These are phyloP conservation scores for Phialophora tarda DNA, from an alignment of 2,329 filamentous ascomycete genomes.

Conservation along the genomic window DNA sequence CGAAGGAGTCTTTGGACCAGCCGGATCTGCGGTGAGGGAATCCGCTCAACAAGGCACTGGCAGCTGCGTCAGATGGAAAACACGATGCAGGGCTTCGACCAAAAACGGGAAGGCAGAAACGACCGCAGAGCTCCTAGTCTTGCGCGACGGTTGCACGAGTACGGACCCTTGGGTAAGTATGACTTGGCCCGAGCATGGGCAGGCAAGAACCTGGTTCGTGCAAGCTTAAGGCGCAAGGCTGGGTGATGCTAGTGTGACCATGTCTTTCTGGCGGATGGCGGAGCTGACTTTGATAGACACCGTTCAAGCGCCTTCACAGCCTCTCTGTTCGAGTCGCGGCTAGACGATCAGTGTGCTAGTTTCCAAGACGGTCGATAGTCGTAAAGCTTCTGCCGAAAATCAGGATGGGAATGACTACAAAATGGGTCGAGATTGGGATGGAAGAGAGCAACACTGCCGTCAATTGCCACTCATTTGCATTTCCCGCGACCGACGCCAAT, in stretches of 20 bases:
- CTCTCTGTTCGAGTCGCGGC: background rate
- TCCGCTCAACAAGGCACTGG: background rate
- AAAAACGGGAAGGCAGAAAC: slow-evolving; percentile 3
- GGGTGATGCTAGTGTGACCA: slow-evolving; percentile 8
- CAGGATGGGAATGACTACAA: background rate
- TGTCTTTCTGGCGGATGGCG: background rate
- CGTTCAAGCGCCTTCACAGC: background rate
- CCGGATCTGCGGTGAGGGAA: background rate
- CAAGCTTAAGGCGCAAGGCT: slow-evolving; percentile 14
- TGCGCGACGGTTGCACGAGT: slow-evolving; percentile 6
- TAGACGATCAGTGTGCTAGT: background rate
- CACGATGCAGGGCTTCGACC: background rate
- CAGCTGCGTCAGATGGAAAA: background rate
- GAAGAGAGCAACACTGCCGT: background rate
- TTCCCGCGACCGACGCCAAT: background rate
- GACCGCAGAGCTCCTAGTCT: background rate
- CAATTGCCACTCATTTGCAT: background rate
- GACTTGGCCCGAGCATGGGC: slow-evolving; percentile 2
- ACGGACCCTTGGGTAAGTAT: slow-evolving; percentile 9
- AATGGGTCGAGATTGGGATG: background rate
- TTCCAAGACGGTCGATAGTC: background rate
- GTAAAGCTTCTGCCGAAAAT: background rate
- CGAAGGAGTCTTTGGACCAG: background rate
- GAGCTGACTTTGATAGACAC: background rate
- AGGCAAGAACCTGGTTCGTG: background rate